Evolutionary conservation across 202 grass and related monocot genomes (phyloP).

Genomic region (Bolboschoenoplectus hybrid): DNA sequence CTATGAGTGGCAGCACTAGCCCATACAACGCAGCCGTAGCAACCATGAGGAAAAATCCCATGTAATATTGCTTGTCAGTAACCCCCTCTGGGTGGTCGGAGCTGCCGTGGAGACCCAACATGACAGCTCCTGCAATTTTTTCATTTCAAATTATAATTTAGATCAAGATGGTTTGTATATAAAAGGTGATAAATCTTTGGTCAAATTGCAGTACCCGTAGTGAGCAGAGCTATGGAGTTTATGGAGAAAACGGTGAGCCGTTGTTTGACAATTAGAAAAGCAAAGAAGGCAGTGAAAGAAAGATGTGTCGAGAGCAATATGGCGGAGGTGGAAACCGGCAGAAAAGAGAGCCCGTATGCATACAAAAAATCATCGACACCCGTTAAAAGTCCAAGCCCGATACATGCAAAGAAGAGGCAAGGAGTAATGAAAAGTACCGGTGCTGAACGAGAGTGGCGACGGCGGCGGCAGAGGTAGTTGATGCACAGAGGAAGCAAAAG

Average conservation of each 20-base stretch:
- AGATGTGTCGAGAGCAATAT: slow-evolving; percentile 91
- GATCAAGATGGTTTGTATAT: neutral
- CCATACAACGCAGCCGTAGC: slow-evolving; percentile 80
- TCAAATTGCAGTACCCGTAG: slow-evolving; percentile 31
- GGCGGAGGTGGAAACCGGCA: slow-evolving; percentile 78
- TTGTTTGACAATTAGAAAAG: slow-evolving; percentile 78
- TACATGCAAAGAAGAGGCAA: slow-evolving; percentile 55
- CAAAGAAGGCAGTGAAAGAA: slow-evolving; percentile 86
- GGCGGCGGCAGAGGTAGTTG: slow-evolving; percentile 50
- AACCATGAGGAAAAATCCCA: slow-evolving; percentile 70
- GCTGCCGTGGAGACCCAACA: slow-evolving; percentile 72
- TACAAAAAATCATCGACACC: slow-evolving; percentile 90
- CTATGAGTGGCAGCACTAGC: slow-evolving; percentile 73
- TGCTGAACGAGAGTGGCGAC: neutral
- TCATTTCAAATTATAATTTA: neutral
- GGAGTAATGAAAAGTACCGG: slow-evolving; percentile 57
- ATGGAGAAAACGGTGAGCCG: slow-evolving; percentile 56
- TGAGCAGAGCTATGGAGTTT: slow-evolving; percentile 78
- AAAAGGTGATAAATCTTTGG: neutral
- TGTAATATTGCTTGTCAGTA: slow-evolving; percentile 55
- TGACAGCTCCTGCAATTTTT: slow-evolving; percentile 51
- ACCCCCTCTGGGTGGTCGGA: slow-evolving; percentile 58
- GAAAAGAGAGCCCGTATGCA: slow-evolving; percentile 77
- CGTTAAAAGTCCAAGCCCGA: slow-evolving; percentile 55
- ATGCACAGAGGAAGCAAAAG: slow-evolving; percentile 53